A percentile compares a stretch with the other conserved stretches of the same genome.
Conservation (phyloP, 305 asterid species). For the Nicotiana rustica region DNA sequence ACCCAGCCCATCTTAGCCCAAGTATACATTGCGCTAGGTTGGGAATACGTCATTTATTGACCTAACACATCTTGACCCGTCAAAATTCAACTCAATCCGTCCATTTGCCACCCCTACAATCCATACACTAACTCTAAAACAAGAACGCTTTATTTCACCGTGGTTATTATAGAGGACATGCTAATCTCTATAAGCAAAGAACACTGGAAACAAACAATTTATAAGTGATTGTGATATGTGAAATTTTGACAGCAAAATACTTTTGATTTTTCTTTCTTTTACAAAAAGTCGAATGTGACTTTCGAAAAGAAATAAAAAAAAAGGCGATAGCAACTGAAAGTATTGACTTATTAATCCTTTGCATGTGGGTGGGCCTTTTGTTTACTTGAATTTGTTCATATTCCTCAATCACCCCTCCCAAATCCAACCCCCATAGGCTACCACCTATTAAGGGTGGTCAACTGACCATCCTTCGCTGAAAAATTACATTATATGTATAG, state of each 20-base stretch:
- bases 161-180: no score
- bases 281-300: conserved; percentile 45
- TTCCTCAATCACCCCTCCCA: neutral
- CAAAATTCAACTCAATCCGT: no score
- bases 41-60: no score
- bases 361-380: conserved; percentile 63
- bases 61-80: no score
- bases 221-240: neutral
- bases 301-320: conserved; percentile 37
- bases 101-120: no score
- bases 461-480: no score
- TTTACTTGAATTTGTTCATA: conserved; percentile 15
- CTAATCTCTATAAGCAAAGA: neutral
- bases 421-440: neutral
- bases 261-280: conserved; percentile 24
- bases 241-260: neutral
- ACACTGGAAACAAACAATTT: neutral
- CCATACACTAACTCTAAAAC: no score
- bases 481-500: no score
- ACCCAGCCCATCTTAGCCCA: no score
- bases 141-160: no score
- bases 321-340: conserved; percentile 12
- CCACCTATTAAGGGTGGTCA: no score
- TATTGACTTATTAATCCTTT: conserved; percentile 35
- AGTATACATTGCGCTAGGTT: no score